Evolutionary conservation across 1,284 basidiomycete genomes (phyloP), one percentile per base, ranked within the genome.

Genomic region (Xerocomus amazonicus): DNA sequence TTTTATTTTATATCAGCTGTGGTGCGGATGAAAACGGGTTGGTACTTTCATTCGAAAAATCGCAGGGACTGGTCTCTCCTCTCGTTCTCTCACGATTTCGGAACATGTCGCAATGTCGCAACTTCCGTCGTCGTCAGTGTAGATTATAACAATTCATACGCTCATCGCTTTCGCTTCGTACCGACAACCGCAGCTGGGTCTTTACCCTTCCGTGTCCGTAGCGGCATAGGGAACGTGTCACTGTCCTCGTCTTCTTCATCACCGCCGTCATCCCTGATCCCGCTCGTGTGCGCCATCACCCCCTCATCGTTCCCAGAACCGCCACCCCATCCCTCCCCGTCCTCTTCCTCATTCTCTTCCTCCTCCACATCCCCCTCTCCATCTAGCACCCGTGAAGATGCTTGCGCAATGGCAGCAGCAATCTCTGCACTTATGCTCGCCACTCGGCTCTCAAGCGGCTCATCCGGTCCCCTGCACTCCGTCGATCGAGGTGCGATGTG

Each of bases 351-450:
- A 1, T 33, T 16, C 27, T 43, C 56, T 0, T 57, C 65, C 31
- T 67, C 68, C n/a, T 59, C 67, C 1, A 14, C 63, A 13, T 70
- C 81, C 3, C 80, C 80, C 26, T 82, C 79, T n/a, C 73, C 79
- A 32, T 78, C 76, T 29, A 77, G 74, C 9, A 65, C 68, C 42
- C 74, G 74, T 23, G 76, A 74, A 48, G 79, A 78, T 5, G 76
- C 79, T 55, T 87, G 80, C 3, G 83, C 84, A 53, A 89, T 81
- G 0, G 83, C 84, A 14, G 84, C 83, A 5, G 83, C 84, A 51
- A 90, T 81, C 62, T 86, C 85, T 13, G 81, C 83, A 52, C 83
- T 84, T 54, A 88, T 83, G 48, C 77, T 83, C 23, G 83, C 82
- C 6, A 87, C 79, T 14, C 78, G 77, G 17, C 75, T 74, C 49